Conservation (phyloP, 306 rosid genomes). For the Prunus dulcis region DNA sequence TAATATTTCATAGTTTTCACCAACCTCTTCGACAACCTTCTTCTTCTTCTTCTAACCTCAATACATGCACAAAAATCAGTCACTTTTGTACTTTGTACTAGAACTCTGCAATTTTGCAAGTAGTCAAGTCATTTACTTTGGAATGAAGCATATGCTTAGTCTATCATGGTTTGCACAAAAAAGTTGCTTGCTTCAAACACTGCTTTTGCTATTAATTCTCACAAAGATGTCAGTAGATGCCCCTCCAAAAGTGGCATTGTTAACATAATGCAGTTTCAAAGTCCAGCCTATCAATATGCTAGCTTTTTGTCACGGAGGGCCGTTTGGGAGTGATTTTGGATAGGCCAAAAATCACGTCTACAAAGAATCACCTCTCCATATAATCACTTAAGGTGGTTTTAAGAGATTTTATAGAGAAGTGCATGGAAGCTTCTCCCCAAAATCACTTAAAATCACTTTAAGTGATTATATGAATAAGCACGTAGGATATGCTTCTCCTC, state of each 20-base stretch:
- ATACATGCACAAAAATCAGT: neutral
- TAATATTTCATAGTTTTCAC: neutral
- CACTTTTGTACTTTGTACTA: neutral
- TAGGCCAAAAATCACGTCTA: too few species aligned
- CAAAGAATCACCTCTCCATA: too few species aligned
- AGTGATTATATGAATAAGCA: too few species aligned
- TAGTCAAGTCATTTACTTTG: neutral
- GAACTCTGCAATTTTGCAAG: neutral
- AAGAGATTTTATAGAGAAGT: too few species aligned
- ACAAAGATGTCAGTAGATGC: neutral
- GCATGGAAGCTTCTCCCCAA: too few species aligned
- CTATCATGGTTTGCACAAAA: neutral
- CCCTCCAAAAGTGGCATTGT: neutral
- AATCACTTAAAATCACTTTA: too few species aligned
- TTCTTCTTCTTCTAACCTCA: neutral
- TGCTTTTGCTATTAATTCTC: neutral
- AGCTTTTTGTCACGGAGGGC: neutral
- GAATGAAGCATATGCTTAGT: neutral
- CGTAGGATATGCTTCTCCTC: too few species aligned
- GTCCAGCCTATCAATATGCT: neutral
- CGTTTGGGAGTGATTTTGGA: too few species aligned
- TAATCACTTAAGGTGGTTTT: too few species aligned
- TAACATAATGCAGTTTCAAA: neutral
- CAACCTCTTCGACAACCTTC: constrained; percentile 9
- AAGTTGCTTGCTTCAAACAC: neutral